These are phyloP conservation scores for Xylariaceae sp. DNA, from an alignment of 2,329 filamentous ascomycete species.

Conservation along the genomic window DNA sequence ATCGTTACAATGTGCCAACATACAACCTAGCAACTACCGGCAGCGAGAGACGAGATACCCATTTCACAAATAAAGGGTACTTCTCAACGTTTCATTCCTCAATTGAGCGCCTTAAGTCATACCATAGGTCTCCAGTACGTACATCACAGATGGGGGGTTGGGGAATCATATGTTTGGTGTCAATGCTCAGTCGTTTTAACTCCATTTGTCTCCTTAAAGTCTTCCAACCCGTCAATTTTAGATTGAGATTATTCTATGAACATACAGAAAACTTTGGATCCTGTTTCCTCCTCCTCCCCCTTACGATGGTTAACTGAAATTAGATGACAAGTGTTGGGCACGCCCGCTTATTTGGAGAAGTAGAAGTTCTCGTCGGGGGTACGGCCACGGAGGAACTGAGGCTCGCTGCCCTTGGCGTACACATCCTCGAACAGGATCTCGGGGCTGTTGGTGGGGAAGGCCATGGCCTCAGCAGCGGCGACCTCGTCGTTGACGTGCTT, in stretches of 20 bases:
- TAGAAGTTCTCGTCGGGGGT: constrained; percentile 90
- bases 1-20: no score
- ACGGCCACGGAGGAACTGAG: constrained; percentile 78
- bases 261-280: constrained; percentile 11
- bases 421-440: constrained; percentile 95
- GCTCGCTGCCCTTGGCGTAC: constrained; percentile 84
- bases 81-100: background rate
- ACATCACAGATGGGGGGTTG: background rate
- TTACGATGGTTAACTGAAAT: constrained; percentile 2
- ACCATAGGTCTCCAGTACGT: no score
- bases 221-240: constrained; percentile 17
- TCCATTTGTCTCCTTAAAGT: constrained; percentile 10
- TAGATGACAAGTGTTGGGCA: background rate
- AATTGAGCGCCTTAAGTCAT: background rate
- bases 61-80: no score
- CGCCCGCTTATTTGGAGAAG: constrained; percentile 47
- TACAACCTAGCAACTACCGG: no score
- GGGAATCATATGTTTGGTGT: background rate
- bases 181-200: constrained; percentile 16
- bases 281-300: constrained; percentile 9
- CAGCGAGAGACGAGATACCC: no score
- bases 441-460: constrained; percentile 67
- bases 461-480: constrained; percentile 83
- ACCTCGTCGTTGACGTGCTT: constrained; percentile 84
- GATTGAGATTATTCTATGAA: constrained; percentile 21